Percentiles rank a stretch among this genome's conserved stretches.
Conservation (phyloP, 805 yeast genomes). For the Candida ortonii region DNA sequence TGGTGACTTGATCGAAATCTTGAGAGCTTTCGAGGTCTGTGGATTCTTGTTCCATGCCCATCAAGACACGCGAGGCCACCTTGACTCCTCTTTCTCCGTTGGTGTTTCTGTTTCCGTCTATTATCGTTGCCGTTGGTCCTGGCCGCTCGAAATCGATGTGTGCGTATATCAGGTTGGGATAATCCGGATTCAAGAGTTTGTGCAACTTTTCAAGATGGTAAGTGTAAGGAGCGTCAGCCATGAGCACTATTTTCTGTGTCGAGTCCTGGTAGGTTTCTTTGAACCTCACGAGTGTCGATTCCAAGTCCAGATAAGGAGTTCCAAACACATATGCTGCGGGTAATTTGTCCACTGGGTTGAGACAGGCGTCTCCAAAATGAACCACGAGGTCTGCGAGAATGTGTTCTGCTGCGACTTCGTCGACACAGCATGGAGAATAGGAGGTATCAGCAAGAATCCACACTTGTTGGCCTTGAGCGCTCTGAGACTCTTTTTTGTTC, state of each 20-base stretch:
- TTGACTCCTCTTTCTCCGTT: slow-evolving; percentile 10
- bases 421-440: slow-evolving; percentile 92
- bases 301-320: slow-evolving; percentile 51
- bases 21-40: slow-evolving; percentile 27
- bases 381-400: slow-evolving; percentile 80
- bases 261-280: slow-evolving; percentile 38
- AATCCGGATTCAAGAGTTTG: slow-evolving; percentile 30
- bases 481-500: slow-evolving; percentile 13
- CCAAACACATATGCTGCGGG: slow-evolving; percentile 82
- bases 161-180: slow-evolving; percentile 37
- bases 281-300: slow-evolving; percentile 39
- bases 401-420: slow-evolving; percentile 95
- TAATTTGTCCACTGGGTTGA: slow-evolving; percentile 71
- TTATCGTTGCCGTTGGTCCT: slow-evolving; percentile 22
- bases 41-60: slow-evolving; percentile 24
- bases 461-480: slow-evolving; percentile 34
- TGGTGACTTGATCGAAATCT: slow-evolving; percentile 31
- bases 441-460: slow-evolving; percentile 96
- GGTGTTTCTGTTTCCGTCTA: slow-evolving; percentile 24
- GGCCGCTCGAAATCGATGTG: slow-evolving; percentile 34
- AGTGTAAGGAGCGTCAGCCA: slow-evolving; percentile 75
- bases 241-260: slow-evolving; percentile 50
- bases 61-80: slow-evolving; percentile 34
- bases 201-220: slow-evolving; percentile 41
- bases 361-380: slow-evolving; percentile 94